A percentile compares a stretch with the other conserved stretches of the same genome.
Conservation (phyloP, 2,329 filamentous ascomycete species). For the Fusarium pininemorale region DNA sequence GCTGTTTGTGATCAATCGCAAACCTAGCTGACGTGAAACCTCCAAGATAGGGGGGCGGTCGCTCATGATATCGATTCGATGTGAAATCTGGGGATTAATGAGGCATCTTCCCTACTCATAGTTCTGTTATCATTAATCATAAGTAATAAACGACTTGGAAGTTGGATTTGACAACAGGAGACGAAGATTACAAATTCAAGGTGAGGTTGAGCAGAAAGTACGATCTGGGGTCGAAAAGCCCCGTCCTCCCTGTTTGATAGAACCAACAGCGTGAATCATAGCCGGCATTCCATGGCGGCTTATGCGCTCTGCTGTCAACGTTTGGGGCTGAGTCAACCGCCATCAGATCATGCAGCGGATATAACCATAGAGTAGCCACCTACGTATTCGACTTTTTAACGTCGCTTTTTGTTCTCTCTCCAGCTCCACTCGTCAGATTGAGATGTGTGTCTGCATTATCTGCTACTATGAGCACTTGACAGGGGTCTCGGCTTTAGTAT, state of each 20-base stretch:
- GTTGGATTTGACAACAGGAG: not conserved
- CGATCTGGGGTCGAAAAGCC: no score
- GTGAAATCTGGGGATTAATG: no score
- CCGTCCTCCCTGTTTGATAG: not conserved
- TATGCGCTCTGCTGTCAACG: not conserved
- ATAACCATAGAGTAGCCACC: not conserved
- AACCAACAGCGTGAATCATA: not conserved
- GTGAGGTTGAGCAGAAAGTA: not conserved
- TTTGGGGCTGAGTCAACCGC: not conserved
- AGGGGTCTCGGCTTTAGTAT: not conserved
- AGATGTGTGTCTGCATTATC: not conserved
- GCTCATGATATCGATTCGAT: not conserved
- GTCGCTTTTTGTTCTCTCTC: no score
- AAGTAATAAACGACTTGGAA: not conserved
- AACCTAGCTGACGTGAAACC: no score
- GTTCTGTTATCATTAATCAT: no score
- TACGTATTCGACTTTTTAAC: not conserved
- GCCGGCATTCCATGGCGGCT: not conserved
- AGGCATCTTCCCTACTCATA: not conserved
- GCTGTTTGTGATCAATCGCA: not conserved
- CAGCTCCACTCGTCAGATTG: not conserved
- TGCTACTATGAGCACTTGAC: not conserved
- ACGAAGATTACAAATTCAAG: rapidly evolving
- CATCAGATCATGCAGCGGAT: not conserved
- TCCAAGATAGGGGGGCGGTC: not conserved